Conservation (phyloP, 2,329 filamentous ascomycete species). For the Dichotomopilus funicola region DNA sequence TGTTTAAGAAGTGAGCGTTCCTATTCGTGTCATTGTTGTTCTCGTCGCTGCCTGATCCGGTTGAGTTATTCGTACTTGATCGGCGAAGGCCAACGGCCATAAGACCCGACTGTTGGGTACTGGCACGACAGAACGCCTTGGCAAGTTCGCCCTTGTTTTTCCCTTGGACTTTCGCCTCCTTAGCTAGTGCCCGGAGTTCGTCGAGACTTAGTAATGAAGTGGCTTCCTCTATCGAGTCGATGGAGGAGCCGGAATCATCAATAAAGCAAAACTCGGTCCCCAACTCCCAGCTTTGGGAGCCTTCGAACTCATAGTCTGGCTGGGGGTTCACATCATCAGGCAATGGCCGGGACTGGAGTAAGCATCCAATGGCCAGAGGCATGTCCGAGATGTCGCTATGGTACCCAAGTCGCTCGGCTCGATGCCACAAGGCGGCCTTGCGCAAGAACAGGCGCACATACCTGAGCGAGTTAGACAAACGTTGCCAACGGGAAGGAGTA, state of each 20-base stretch:
- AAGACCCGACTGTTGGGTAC: conserved; percentile 69
- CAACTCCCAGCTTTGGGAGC: conserved; percentile 40
- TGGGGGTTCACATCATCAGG: conserved; percentile 33
- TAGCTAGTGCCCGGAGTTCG: conserved; percentile 77
- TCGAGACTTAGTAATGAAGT: conserved; percentile 76
- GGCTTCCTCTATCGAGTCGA: conserved; percentile 76
- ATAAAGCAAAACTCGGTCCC: conserved; percentile 66
- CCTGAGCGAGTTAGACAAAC: conserved; percentile 37
- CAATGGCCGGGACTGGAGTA: conserved; percentile 55
- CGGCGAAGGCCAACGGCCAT: conserved; percentile 60
- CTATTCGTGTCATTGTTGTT: conserved; percentile 49
- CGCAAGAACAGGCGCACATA: conserved; percentile 90
- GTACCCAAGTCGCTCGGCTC: conserved; percentile 70
- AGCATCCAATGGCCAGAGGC: conserved; percentile 53
- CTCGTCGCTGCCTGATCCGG: conserved; percentile 37
- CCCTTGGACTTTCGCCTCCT: conserved; percentile 78
- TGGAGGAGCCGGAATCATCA: conserved; percentile 65
- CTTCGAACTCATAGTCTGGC: conserved; percentile 22
- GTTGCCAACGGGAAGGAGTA: neutral
- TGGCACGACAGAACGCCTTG: conserved; percentile 65
- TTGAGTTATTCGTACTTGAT: conserved; percentile 53
- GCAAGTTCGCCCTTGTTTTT: conserved; percentile 81
- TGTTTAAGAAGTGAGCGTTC: conserved; percentile 67
- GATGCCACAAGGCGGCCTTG: conserved; percentile 88
- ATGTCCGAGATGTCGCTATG: conserved; percentile 76